phyloP scores from a whole-genome alignment of 352 stramenopile species.

The Phytophthora pluvialis region DNA sequence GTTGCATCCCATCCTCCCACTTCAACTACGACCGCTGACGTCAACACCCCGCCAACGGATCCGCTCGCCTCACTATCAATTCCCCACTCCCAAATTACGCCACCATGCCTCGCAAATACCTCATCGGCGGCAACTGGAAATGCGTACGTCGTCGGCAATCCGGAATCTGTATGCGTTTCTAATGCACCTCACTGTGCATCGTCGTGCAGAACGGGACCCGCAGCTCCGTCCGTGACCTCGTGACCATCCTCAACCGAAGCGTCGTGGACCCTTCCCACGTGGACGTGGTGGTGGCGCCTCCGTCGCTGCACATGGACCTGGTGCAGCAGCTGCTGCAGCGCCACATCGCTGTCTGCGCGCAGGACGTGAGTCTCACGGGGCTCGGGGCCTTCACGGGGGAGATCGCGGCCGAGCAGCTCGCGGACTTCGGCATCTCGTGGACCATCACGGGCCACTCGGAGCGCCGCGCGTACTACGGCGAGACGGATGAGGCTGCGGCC shows the following conservation, averaged over 20 bases:
- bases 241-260: constrained; percentile 84
- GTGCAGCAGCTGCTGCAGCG: constrained; percentile 61
- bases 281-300: constrained; percentile 85
- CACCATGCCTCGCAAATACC: constrained; percentile 73
- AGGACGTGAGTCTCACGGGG: constrained; percentile 87
- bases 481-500: constrained; percentile 94
- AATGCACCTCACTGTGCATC: not conserved
- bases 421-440: constrained; percentile 82
- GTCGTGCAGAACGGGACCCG: constrained; percentile 67
- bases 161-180: not conserved
- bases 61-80: not conserved
- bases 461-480: constrained; percentile 90
- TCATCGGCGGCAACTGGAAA: constrained; percentile 97
- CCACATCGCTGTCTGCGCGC: constrained; percentile 71
- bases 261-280: constrained; percentile 62
- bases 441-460: constrained; percentile 94
- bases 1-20: constrained; percentile 6
- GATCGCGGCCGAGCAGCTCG: constrained; percentile 91
- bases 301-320: constrained; percentile 68
- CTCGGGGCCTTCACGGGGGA: constrained; percentile 94
- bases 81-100: not conserved
- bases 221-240: constrained; percentile 87
- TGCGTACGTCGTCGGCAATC: constrained; percentile 61
- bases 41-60: constrained; percentile 18
- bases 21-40: constrained; percentile 33